phyloP scores from a whole-genome alignment of 2,329 filamentous ascomycete genomes.

The Diaporthe longicolla region DNA sequence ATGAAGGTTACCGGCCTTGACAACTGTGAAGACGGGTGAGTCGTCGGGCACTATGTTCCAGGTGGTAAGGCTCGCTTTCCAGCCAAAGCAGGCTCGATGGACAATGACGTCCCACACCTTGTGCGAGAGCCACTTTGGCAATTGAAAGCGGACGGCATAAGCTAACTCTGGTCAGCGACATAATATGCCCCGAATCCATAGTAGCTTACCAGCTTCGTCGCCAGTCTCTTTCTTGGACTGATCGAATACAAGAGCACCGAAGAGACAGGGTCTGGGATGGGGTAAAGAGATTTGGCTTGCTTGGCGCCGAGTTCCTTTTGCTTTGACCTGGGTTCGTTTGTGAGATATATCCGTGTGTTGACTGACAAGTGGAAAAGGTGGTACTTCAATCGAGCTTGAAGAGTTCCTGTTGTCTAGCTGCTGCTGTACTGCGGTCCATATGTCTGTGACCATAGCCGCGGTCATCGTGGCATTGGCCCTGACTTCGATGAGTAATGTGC shows the following conservation, averaged over 20 bases:
- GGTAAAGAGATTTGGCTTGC: not conserved
- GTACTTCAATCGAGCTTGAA: not conserved
- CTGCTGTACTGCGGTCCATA: not conserved
- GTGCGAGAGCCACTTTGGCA: slow-evolving; percentile 18
- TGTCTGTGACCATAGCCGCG: not conserved
- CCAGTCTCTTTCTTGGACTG: not conserved
- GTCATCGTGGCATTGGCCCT: not conserved
- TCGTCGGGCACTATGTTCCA: not conserved
- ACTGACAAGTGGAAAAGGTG: not conserved
- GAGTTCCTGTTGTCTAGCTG: not conserved
- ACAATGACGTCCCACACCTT: slow-evolving; percentile 6
- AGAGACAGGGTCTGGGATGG: not conserved
- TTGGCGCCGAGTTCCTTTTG: not conserved
- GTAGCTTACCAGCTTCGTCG: not conserved
- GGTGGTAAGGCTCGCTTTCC: not conserved
- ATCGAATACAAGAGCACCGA: not conserved
- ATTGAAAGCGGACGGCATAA: slow-evolving; percentile 1
- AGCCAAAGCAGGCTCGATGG: slow-evolving; percentile 17
- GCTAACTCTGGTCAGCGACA: not conserved
- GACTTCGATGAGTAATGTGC: no score
- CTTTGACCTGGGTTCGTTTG: no score
- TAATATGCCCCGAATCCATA: not conserved
- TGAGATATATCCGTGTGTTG: not conserved
- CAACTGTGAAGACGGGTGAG: not conserved
- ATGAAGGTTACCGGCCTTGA: not conserved